Percentiles rank a stretch among this genome's conserved stretches.
phyloP scores from a whole-genome alignment of 2,329 filamentous ascomycete species.

The Hymenoscyphus repandus region DNA sequence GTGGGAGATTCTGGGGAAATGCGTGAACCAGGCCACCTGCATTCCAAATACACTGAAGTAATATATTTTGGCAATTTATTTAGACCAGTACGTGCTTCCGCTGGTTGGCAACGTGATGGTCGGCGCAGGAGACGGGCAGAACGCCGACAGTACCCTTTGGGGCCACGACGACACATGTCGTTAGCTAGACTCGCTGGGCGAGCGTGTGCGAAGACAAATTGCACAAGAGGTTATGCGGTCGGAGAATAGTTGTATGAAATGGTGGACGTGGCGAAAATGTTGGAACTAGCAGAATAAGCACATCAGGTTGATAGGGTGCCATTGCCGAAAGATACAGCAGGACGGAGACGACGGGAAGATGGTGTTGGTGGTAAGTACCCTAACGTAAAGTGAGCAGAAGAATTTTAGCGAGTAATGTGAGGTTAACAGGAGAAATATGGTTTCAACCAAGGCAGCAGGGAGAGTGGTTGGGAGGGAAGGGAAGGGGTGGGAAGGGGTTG shows the following conservation, averaged over 20 bases:
- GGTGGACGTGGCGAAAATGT: too few species aligned
- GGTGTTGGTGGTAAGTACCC: background rate
- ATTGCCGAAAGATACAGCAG: background rate
- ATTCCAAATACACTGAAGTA: slow-evolving; percentile 6
- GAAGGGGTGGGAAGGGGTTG: too few species aligned
- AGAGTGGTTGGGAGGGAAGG: too few species aligned
- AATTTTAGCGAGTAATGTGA: background rate
- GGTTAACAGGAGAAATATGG: background rate
- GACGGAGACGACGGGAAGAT: background rate
- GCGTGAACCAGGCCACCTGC: background rate
- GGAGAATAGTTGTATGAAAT: too few species aligned
- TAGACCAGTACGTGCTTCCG: background rate
- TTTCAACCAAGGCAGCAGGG: too few species aligned
- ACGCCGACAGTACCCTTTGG: background rate
- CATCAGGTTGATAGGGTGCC: too few species aligned
- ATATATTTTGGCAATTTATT: slow-evolving; percentile 2
- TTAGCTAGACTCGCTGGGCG: background rate
- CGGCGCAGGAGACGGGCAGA: background rate
- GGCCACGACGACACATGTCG: background rate
- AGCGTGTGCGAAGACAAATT: background rate
- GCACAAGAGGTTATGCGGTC: too few species aligned
- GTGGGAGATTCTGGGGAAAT: slow-evolving; percentile 6
- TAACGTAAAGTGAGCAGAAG: background rate
- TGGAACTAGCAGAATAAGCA: too few species aligned
- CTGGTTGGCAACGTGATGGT: background rate